Conservation (phyloP, 768 basidiomycete genomes). For the Tephrocybe sp. region DNA sequence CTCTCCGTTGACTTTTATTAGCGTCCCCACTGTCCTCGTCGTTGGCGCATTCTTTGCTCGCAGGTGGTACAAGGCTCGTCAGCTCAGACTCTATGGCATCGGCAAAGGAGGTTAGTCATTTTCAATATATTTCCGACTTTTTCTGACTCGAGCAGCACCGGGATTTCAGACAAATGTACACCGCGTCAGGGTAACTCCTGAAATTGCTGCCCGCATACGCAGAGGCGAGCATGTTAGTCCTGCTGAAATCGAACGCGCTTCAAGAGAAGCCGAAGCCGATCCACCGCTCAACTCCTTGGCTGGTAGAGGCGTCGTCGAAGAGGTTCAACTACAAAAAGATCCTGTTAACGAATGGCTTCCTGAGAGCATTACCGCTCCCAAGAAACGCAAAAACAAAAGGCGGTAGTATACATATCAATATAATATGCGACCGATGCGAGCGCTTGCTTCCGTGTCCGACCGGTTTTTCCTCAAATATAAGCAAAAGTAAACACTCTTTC, state of each 20-base stretch:
- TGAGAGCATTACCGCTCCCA: slow-evolving; percentile 44
- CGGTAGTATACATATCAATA: no score
- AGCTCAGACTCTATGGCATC: slow-evolving; percentile 47
- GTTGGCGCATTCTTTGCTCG: slow-evolving; percentile 46
- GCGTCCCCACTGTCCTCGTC: slow-evolving; percentile 44
- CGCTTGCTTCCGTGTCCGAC: not conserved
- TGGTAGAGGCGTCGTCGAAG: slow-evolving; percentile 13
- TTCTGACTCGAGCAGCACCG: slow-evolving; percentile 33
- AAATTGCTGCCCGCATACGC: slow-evolving; percentile 51
- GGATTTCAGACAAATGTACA: slow-evolving; percentile 58
- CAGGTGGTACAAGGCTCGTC: slow-evolving; percentile 50
- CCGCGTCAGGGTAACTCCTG: slow-evolving; percentile 50
- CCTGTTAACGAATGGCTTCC: slow-evolving; percentile 53
- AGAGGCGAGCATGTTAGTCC: slow-evolving; percentile 36
- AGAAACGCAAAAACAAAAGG: no score
- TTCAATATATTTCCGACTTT: not conserved
- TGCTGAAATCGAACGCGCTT: not conserved
- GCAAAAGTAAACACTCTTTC: no score
- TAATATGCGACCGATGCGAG: not conserved
- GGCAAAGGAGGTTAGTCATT: slow-evolving; percentile 51
- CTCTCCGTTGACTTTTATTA: slow-evolving; percentile 15
- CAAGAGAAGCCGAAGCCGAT: slow-evolving; percentile 26
- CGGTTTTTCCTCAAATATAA: no score
- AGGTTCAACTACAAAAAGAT: slow-evolving; percentile 9
- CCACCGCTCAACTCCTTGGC: slow-evolving; percentile 13